Conservation (phyloP, 2,329 filamentous ascomycete genomes). For the Magnaporthales sp. region DNA sequence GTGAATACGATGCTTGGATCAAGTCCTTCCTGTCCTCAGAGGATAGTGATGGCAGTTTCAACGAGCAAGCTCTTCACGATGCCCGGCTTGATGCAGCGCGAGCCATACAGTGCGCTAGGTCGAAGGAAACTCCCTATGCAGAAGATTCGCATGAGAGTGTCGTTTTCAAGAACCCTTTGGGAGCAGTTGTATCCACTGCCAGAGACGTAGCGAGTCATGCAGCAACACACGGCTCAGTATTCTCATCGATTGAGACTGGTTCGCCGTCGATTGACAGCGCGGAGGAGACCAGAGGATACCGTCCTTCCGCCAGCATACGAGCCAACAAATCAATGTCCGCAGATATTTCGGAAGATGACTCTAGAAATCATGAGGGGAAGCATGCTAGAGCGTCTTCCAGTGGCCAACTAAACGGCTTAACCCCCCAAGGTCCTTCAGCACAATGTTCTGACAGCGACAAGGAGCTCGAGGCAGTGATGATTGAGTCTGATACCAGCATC, state of each 20-base stretch:
- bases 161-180: neutral
- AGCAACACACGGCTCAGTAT: neutral
- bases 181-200: neutral
- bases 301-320: neutral
- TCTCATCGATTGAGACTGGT: neutral
- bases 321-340: neutral
- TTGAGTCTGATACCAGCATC: neutral
- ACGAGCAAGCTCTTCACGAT: neutral
- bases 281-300: neutral
- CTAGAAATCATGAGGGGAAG: neutral
- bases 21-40: conserved; percentile 1
- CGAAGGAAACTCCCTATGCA: neutral
- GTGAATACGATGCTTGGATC: conserved; percentile 3
- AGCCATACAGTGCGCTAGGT: neutral
- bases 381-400: neutral
- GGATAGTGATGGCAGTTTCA: neutral
- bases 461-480: neutral
- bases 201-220: neutral
- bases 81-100: neutral
- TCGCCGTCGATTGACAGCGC: neutral
- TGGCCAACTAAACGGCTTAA: neutral
- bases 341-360: neutral
- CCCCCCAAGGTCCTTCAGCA: neutral
- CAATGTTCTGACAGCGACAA: neutral
- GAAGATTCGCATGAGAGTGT: neutral